These are phyloP conservation scores for Lentinula lateritia DNA, from an alignment of 768 basidiomycete genomes.

Conservation along the genomic window DNA sequence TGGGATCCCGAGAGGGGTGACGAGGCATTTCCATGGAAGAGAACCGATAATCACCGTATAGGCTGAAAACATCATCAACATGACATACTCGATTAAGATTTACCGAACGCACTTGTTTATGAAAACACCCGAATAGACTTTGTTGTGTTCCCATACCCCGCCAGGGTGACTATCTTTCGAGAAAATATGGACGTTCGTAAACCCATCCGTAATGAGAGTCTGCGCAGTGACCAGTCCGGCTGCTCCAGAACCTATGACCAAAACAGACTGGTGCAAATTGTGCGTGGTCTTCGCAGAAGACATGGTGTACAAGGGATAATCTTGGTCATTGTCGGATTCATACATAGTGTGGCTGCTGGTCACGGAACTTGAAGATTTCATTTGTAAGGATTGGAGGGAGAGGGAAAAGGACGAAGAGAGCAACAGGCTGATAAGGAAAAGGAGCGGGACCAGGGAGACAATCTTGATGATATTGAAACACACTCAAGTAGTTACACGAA, in stretches of 20 bases:
- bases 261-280: conserved; percentile 18
- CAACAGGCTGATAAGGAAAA: not conserved
- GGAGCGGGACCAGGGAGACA: not conserved
- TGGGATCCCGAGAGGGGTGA: conserved; percentile 26
- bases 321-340: not conserved
- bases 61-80: conserved; percentile 29
- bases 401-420: not conserved
- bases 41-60: conserved; percentile 60
- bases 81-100: not conserved
- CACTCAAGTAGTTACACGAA: not conserved
- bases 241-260: conserved; percentile 53
- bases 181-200: conserved; percentile 46
- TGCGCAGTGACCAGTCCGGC: conserved; percentile 58
- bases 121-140: conserved; percentile 49
- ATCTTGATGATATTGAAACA: not conserved
- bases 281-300: conserved; percentile 9
- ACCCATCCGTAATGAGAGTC: conserved; percentile 51
- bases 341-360: not conserved
- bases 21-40: conserved; percentile 49
- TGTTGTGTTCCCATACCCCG: conserved; percentile 53
- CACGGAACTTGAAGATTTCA: not conserved
- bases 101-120: conserved; percentile 53
- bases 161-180: conserved; percentile 50
- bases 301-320: conserved; percentile 10
- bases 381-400: not conserved